Conservation (phyloP, 2,329 filamentous ascomycete genomes). For the Neurospora sp. region DNA sequence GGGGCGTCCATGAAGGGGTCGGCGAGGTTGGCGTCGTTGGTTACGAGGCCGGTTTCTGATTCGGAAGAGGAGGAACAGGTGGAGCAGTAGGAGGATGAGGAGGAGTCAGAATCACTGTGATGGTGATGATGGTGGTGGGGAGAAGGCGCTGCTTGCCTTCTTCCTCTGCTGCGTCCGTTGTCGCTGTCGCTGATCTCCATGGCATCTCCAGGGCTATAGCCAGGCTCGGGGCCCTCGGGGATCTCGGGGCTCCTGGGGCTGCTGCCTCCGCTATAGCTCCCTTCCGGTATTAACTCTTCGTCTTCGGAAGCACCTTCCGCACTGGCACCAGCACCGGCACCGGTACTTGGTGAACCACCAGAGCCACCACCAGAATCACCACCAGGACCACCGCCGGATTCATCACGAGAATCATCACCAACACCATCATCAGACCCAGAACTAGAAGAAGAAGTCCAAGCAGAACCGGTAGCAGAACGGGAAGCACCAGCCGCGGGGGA, state of each 20-base stretch:
- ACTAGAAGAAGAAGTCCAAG: not conserved
- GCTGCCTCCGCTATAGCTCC: not conserved
- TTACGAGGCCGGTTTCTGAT: not conserved
- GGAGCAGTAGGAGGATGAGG: not conserved
- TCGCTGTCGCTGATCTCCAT: not conserved
- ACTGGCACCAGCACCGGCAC: not conserved
- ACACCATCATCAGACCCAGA: not conserved
- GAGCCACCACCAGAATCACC: not conserved
- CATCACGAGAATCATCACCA: not conserved
- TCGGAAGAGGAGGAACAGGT: not conserved
- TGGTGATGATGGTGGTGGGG: not conserved
- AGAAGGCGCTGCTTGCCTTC: not conserved
- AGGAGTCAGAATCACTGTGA: not conserved
- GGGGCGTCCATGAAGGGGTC: not conserved
- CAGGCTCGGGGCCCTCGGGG: not conserved
- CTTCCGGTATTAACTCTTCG: not conserved
- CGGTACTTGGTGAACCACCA: not conserved
- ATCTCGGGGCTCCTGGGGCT: not conserved
- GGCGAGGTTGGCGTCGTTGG: not conserved
- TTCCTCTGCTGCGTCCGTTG: not conserved
- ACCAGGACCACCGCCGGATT: not conserved
- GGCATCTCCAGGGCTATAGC: not conserved
- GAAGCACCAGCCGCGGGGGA: not conserved
- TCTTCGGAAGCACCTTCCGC: not conserved
- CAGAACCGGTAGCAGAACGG: not conserved